phyloP scores from a whole-genome alignment of 768 basidiomycete genomes.

The Crepidotus variabilis region DNA sequence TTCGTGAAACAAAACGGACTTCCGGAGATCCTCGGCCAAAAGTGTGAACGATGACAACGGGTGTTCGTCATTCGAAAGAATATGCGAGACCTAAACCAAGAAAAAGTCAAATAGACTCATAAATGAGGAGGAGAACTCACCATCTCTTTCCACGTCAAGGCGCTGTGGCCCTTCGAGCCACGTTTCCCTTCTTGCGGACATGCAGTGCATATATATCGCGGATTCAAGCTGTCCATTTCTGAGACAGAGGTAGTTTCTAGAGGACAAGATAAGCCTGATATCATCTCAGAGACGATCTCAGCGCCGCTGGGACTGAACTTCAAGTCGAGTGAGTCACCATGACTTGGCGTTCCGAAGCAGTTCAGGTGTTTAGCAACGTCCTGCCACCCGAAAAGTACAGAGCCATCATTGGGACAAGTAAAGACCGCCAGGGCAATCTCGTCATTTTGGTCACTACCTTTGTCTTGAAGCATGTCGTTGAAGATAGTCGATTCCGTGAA shows the following conservation, averaged over 20 bases:
- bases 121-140: not conserved
- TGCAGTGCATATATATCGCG: not conserved
- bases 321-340: not conserved
- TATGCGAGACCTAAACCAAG: not conserved
- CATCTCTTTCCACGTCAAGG: slow-evolving; percentile 1
- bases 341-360: not conserved
- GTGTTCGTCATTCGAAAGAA: not conserved
- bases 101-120: not conserved
- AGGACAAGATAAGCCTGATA: not conserved
- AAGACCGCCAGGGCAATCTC: not conserved
- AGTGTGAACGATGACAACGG: not conserved
- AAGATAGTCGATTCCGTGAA: not conserved
- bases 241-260: not conserved
- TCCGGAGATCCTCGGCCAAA: not conserved
- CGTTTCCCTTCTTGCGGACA: not conserved
- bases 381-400: slow-evolving; percentile 1
- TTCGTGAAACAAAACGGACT: slow-evolving; percentile 5
- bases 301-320: not conserved
- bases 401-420: not conserved
- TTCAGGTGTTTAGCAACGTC: slow-evolving; percentile 1
- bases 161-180: not conserved
- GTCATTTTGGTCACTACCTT: not conserved
- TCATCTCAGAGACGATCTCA: not conserved
- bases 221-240: not conserved
- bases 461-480: not conserved